Percentiles rank a stretch among this genome's conserved stretches.
phyloP scores from a whole-genome alignment of 2,329 filamentous ascomycete genomes.

The Metarhizium rileyi region DNA sequence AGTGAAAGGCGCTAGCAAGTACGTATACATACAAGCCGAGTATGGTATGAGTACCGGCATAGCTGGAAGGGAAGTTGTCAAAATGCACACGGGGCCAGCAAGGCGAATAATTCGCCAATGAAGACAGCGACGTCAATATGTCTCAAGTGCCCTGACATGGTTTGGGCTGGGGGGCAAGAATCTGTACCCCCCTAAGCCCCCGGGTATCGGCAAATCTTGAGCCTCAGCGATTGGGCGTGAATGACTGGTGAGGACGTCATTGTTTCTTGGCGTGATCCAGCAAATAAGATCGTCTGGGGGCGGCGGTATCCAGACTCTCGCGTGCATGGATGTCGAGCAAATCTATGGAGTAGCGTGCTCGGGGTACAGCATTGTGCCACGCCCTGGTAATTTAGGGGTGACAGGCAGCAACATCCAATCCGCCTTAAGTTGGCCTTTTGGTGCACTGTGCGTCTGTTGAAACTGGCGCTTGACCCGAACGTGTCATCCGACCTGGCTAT shows the following conservation, averaged over 20 bases:
- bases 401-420: neutral
- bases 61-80: neutral
- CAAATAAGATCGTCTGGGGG: constrained; percentile 5
- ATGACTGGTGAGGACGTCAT: constrained; percentile 9
- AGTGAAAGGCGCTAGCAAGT: no score
- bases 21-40: no score
- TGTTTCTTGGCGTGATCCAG: constrained; percentile 3
- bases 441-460: neutral
- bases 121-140: constrained; percentile 4
- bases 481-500: neutral
- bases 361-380: neutral
- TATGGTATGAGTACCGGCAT: neutral
- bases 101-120: constrained; percentile 8
- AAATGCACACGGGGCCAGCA: neutral
- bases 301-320: neutral
- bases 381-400: neutral
- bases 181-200: neutral
- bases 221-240: constrained; percentile 8
- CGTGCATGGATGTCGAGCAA: neutral
- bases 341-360: neutral
- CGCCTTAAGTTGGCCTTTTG: neutral
- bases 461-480: neutral
- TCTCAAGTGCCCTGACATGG: constrained; percentile 6
- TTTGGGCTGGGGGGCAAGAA: neutral
- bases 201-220: constrained; percentile 3